Base-by-base conservation (phyloP, 345 rosid species). In the Corchorus olitorius region DNA sequence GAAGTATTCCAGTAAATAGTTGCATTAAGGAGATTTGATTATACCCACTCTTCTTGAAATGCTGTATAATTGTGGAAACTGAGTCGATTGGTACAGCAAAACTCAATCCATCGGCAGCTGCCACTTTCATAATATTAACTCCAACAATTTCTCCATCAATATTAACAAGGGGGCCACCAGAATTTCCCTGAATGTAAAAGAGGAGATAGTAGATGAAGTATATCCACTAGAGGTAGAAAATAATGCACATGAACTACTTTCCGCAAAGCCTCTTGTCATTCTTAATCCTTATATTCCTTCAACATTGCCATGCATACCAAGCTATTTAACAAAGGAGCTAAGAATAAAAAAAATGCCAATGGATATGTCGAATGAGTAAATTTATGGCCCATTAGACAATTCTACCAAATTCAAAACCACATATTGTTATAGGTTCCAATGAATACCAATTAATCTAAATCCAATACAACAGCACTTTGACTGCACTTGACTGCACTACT, bases 151-250 rank as follows among this genome's bases (percentile, higher is more conserved):
- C 96, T 77, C 99, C 99, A 81, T 93, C 98, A 77, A 90, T 72
- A 86, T 95, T 90, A 65, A 93, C 92, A 76, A 95, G 91, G 16
- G 99, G 99, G 7, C 99, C 98, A 67, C 98, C 99, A 66, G 97
- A 93, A 86, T 93, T 95, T 81, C 99, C 99, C 98, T 95, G 34
- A 59, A 48, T 65, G 73, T 19, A 76, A 52, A 67, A 72, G 45
- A 54, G 22, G 39, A 83, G 6, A 65, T 7, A 68, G 74, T 35
- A 67, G 22, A 3, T 75, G 22, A 27, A 39, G n/a, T 20, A 73
- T 11, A 75, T 53, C 16, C 37, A 35, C 65, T n/a, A 54, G 55
- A 34, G 52, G 15, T 22, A 45, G 13, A 39, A 20, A 49, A 12
- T 68, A 17, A 4, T 27, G 14, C 22, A 27, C 7, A 27, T 5